These are phyloP conservation scores for Raddia distichophylla DNA, from an alignment of 176 grass and related monocot species.

Conservation along the genomic window DNA sequence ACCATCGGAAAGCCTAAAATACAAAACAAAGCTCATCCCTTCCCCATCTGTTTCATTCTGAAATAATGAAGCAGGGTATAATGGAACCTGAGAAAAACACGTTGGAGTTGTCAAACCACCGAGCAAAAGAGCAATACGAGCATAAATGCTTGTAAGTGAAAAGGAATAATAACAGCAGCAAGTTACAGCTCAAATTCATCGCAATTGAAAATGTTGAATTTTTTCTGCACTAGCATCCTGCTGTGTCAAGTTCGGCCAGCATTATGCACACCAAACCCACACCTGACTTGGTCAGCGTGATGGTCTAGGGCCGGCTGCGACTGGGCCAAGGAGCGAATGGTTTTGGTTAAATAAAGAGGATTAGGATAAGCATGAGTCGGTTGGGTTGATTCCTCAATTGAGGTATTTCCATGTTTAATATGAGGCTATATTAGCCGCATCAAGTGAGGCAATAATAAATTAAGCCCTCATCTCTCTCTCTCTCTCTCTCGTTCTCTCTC, in stretches of 20 bases:
- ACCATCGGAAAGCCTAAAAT: conserved; percentile 89
- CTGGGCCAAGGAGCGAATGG: no score
- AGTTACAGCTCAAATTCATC: not conserved
- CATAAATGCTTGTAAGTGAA: conserved; percentile 6
- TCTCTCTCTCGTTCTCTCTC: no score
- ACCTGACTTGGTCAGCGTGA: no score
- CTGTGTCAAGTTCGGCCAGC: not conserved
- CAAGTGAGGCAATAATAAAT: no score
- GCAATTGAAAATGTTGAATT: conserved; percentile 22
- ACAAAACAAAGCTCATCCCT: conserved; percentile 96
- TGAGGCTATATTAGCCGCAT: no score
- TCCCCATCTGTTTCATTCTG: conserved; percentile 94
- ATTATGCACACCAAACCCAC: no score
- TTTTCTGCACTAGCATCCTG: not conserved
- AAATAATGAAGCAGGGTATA: conserved; percentile 94
- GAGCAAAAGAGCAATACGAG: not conserved
- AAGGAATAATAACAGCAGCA: conserved; percentile 7
- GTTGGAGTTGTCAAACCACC: conserved; percentile 29
- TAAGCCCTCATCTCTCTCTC: no score
- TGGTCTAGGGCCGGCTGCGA: no score
- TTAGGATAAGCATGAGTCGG: no score
- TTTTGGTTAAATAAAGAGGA: no score
- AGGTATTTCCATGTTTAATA: no score
- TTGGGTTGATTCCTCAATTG: no score
- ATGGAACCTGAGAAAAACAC: conserved; percentile 69